These are phyloP conservation scores for Andrographis paniculata DNA, from an alignment of 305 asterid genomes.

Conservation along the genomic window DNA sequence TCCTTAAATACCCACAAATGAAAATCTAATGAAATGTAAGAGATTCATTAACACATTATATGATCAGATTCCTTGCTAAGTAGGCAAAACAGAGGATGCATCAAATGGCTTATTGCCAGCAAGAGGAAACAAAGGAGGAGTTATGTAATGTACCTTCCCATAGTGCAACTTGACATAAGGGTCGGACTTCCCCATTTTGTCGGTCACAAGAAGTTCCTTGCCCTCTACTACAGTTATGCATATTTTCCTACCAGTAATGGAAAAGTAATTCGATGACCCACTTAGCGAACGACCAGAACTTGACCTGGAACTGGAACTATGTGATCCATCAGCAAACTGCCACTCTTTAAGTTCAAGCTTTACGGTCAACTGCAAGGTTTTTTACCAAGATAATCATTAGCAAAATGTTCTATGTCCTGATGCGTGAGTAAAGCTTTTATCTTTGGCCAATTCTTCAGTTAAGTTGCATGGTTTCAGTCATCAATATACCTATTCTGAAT, in stretches of 20 bases:
- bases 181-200: slow-evolving; percentile 65
- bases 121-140: slow-evolving; percentile 3
- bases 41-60: too few relatives aligned
- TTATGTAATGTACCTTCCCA: slow-evolving; percentile 58
- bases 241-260: slow-evolving; percentile 80
- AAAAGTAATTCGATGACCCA: slow-evolving; percentile 38
- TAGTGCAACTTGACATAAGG: slow-evolving; percentile 79
- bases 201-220: slow-evolving; percentile 66
- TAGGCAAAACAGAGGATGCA: too few relatives aligned
- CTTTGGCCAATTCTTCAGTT: too few relatives aligned
- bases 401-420: background rate
- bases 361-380: slow-evolving; percentile 63
- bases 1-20: background rate
- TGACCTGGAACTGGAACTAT: slow-evolving; percentile 32
- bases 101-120: background rate
- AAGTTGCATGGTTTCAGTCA: too few relatives aligned
- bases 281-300: slow-evolving; percentile 44
- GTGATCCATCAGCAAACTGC: slow-evolving; percentile 93
- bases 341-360: slow-evolving; percentile 87
- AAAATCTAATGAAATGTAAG: background rate
- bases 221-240: slow-evolving; percentile 67
- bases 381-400: slow-evolving; percentile 14
- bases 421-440: background rate
- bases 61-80: too few relatives aligned
- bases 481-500: too few relatives aligned